Evolutionary conservation across 352 stramenopile genomes (phyloP).

Genomic region (Globisporangium emineosum): DNA sequence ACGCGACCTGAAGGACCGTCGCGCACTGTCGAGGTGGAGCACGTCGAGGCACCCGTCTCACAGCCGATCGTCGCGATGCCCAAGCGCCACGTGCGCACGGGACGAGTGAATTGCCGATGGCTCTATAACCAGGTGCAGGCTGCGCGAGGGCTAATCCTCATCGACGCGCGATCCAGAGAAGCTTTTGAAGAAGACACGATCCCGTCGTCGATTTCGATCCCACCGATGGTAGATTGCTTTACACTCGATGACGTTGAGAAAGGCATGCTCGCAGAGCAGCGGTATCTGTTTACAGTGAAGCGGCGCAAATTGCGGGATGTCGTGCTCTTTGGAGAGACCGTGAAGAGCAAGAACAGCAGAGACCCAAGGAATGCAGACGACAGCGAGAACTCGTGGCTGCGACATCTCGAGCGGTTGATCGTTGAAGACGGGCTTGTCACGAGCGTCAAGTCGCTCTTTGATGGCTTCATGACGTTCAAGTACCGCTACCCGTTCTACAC

Average conservation of each 20-base stretch:
- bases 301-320: constrained; percentile 79
- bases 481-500: constrained; percentile 87
- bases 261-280: constrained; percentile 59
- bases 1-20: neutral
- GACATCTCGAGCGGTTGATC: constrained; percentile 59
- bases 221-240: constrained; percentile 38
- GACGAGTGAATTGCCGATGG: constrained; percentile 76
- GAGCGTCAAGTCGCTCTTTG: constrained; percentile 66
- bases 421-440: constrained; percentile 73
- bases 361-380: constrained; percentile 12
- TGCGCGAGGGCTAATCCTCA: constrained; percentile 67
- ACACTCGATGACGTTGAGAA: constrained; percentile 55
- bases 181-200: constrained; percentile 76
- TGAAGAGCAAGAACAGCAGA: constrained; percentile 32
- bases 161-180: constrained; percentile 53
- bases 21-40: neutral
- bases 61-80: constrained; percentile 17
- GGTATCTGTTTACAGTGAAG: constrained; percentile 65
- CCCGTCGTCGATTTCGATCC: constrained; percentile 70
- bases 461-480: constrained; percentile 85
- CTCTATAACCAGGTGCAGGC: constrained; percentile 85
- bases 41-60: neutral
- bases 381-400: constrained; percentile 40
- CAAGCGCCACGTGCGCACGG: constrained; percentile 62
- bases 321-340: constrained; percentile 72